Percentiles rank a stretch among this genome's conserved stretches.
phyloP scores from a whole-genome alignment of 225 moss, liverwort and hornwort genomes.

The Polytrichum commune region DNA sequence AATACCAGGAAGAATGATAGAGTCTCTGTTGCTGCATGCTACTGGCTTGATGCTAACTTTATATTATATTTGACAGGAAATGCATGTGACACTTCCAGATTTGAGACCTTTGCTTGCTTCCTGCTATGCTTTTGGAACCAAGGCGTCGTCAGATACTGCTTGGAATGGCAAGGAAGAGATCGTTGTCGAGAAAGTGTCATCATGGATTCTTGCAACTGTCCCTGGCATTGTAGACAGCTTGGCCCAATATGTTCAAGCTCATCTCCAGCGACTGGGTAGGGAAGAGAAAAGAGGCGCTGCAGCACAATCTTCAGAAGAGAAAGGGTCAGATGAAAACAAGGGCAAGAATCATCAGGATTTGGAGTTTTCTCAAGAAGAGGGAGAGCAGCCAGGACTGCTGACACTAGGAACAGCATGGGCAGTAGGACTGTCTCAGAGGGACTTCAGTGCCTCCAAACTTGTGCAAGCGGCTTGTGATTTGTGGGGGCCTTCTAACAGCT shows the following conservation, averaged over 20 bases:
- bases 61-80: conserved; percentile 26
- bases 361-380: conserved; percentile 13
- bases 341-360: conserved; percentile 10
- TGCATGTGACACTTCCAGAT: conserved; percentile 44
- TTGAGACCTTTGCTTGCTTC: conserved; percentile 42
- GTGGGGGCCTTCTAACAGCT: conserved; percentile 43
- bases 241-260: conserved; percentile 60
- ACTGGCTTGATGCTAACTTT: not conserved
- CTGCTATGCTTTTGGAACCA: conserved; percentile 30
- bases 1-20: no score
- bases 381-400: conserved; percentile 54
- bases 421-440: conserved; percentile 72
- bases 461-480: conserved; percentile 73
- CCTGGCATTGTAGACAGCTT: conserved; percentile 73
- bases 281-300: conserved; percentile 25
- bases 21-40: no score
- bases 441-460: conserved; percentile 57
- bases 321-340: conserved; percentile 17
- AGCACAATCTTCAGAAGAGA: conserved; percentile 11
- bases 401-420: conserved; percentile 81
- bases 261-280: conserved; percentile 49
- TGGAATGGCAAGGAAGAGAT: conserved; percentile 60
- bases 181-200: conserved; percentile 49
- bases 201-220: conserved; percentile 71
- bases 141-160: conserved; percentile 30